Evolutionary conservation across 768 basidiomycete genomes (phyloP).

Genomic region (Psilocybe cubensis): DNA sequence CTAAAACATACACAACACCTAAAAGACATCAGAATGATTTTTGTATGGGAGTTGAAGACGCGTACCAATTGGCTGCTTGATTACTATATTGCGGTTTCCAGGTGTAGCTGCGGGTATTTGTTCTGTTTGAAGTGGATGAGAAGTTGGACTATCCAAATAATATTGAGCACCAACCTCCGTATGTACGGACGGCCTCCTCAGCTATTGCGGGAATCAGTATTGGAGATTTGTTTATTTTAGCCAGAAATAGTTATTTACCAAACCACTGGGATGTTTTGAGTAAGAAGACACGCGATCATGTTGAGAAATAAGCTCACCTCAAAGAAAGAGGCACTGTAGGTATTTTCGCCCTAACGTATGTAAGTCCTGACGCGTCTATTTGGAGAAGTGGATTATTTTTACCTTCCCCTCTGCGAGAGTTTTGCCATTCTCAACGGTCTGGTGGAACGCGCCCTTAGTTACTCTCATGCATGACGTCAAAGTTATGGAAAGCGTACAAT

Average conservation of each 20-base stretch:
- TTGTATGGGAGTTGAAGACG: slow-evolving; percentile 1
- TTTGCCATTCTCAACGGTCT: slow-evolving; percentile 98
- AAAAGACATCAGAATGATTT: slow-evolving; percentile 1
- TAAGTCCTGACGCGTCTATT: slow-evolving; percentile 1
- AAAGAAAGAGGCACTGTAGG: slow-evolving; percentile 84
- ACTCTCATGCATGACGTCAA: slow-evolving; percentile 28
- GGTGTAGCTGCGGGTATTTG: slow-evolving; percentile 78
- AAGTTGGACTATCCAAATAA: not conserved
- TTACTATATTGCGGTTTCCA: slow-evolving; percentile 79
- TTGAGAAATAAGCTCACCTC: slow-evolving; percentile 53
- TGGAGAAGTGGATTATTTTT: not conserved
- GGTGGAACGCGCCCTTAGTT: slow-evolving; percentile 9
- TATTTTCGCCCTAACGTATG: slow-evolving; percentile 71
- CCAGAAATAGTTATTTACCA: slow-evolving; percentile 47
- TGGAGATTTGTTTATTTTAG: not conserved
- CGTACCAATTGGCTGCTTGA: slow-evolving; percentile 91
- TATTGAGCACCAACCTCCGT: slow-evolving; percentile 64
- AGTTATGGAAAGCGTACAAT: slow-evolving; percentile 57
- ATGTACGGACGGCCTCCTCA: slow-evolving; percentile 89
- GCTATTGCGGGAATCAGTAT: slow-evolving; percentile 48
- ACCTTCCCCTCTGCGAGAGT: slow-evolving; percentile 84
- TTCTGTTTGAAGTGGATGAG: slow-evolving; percentile 47
- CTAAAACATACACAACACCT: slow-evolving; percentile 44
- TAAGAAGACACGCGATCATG: not conserved
- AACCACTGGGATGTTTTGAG: slow-evolving; percentile 63